Percentiles rank a stretch among this genome's conserved stretches.
Evolutionary conservation across 106 monocot genomes (phyloP).

Genomic region (Alisma plantagoaquatica): DNA sequence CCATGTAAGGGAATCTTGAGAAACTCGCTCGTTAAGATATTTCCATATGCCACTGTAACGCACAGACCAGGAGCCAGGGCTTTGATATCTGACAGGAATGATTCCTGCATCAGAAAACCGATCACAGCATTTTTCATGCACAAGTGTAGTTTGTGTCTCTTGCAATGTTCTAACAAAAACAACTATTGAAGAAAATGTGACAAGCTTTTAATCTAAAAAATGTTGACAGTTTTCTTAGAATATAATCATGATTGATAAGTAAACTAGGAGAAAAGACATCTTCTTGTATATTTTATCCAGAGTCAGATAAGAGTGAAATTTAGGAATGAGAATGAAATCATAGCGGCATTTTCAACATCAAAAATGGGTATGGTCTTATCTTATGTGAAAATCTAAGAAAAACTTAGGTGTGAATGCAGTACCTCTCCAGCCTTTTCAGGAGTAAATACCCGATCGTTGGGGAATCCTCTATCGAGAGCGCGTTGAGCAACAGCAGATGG

Average conservation of each 20-base stretch:
- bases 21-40: conserved; percentile 81
- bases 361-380: no score
- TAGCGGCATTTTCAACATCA: no score
- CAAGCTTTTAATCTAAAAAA: no score
- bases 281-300: background rate
- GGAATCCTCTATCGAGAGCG: conserved; percentile 67
- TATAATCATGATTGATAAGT: background rate
- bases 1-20: conserved; percentile 79
- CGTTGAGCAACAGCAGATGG: conserved; percentile 72
- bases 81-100: conserved; percentile 67
- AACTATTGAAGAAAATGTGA: no score
- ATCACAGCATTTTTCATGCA: background rate
- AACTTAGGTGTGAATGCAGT: no score
- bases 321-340: no score
- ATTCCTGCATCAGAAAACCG: conserved; percentile 40
- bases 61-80: conserved; percentile 70
- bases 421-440: conserved; percentile 85
- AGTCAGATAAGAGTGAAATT: background rate
- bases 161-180: background rate
- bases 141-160: background rate
- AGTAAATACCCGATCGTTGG: conserved; percentile 64
- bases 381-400: no score
- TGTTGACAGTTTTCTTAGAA: background rate
- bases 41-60: conserved; percentile 93
- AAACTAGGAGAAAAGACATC: background rate